Evolutionary conservation across 257 asterid species (phyloP), one percentile per base, ranked within the genome.

Genomic region (Jacaranda mimosifolia): DNA sequence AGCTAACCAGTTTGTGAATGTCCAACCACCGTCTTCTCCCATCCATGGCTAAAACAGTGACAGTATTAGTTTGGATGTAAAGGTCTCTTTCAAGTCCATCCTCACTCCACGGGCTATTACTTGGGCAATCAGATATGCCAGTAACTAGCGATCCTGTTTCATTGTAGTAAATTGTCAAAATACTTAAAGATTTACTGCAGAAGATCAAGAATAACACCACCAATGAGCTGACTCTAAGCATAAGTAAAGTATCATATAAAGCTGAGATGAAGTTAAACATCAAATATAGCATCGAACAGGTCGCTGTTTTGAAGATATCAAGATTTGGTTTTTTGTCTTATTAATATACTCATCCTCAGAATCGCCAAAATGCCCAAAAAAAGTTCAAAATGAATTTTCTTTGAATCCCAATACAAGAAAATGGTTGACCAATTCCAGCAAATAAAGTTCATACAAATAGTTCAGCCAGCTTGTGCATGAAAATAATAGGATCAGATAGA

Each of bases 11-110:
- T 85, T 90, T 90, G 69, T 89, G 91, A 83, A 96, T 90, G 91
- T 96, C 99, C 88, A 96, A 75, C 99, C 98, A 96, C 67, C 99
- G 89, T 70, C 97, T 90, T 88, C 97, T 88, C 79, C 99, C 99
- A 85, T 96, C 99, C 99, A 93, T 93, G 46, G 98, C 97, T 77
- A 93, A 85, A 83, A 96, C 88, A 67, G 97, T 93, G 81, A 93
- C 87, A n/a, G 91, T 90, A 53, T 87, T 83, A 11, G 91, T 90
- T 83, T 86, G 92, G 70, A 96, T 89, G 82, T 89, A 84, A 80
- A 96, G 86, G 80, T 96, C 99, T 80, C 85, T 93, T 87, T 96
- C 98, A 78, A 87, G 94, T 76, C 93, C 96, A 85, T 91, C 97
- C 73, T 89, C 89, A 82, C 85, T 87, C 97, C 98, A 93, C 56